Evolutionary conservation across 164 flowering plant genomes (phyloP).

Genomic region (Macadamia tetraphylla): DNA sequence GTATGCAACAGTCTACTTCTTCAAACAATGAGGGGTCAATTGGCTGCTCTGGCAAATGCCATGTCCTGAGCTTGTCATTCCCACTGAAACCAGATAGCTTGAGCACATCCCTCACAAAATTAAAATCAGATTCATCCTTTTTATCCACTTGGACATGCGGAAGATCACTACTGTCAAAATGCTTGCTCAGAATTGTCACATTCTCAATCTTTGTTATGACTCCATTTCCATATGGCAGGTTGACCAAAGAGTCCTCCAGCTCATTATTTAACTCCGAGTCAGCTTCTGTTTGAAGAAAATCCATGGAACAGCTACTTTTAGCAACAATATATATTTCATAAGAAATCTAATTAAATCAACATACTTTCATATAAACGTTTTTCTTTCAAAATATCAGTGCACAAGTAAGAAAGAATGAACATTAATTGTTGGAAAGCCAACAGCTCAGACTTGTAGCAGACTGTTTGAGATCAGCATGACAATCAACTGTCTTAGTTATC

Average conservation of each 20-base stretch:
- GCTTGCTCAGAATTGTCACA: constrained; percentile 4
- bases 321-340: neutral
- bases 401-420: too few relatives aligned
- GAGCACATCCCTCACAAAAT: constrained; percentile 48
- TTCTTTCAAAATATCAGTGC: too few relatives aligned
- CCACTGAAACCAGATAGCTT: constrained; percentile 51
- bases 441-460: too few relatives aligned
- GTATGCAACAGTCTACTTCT: constrained; percentile 29
- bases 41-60: constrained; percentile 60
- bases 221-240: constrained; percentile 6
- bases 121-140: constrained; percentile 17
- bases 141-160: constrained; percentile 26
- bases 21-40: constrained; percentile 50
- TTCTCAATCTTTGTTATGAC: constrained; percentile 6
- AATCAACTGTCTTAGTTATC: too few relatives aligned
- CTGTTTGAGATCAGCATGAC: too few relatives aligned
- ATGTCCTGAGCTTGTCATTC: constrained; percentile 36
- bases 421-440: too few relatives aligned
- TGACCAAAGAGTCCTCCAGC: constrained; percentile 13
- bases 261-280: constrained; percentile 9
- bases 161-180: constrained; percentile 6
- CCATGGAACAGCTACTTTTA: neutral
- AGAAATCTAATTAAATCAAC: neutral
- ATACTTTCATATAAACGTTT: too few relatives aligned
- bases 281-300: constrained; percentile 18